These are phyloP conservation scores for Talaromyces sp. DNA, from an alignment of 2,329 filamentous ascomycete species.

Conservation along the genomic window DNA sequence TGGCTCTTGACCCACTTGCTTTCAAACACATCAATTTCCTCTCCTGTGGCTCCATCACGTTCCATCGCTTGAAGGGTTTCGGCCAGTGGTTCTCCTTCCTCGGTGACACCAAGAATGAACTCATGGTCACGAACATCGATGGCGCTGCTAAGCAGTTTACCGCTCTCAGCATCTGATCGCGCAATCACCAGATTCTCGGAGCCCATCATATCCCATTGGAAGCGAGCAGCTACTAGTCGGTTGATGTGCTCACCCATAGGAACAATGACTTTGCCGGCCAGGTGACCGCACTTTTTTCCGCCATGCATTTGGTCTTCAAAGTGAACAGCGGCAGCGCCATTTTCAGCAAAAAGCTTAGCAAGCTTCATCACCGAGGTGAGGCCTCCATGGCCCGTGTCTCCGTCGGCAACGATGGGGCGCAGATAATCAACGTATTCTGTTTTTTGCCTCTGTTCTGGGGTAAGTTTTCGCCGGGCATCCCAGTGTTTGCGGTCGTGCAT, in stretches of 20 bases:
- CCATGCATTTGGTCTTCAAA: constrained; percentile 98
- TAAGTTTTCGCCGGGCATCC: constrained; percentile 76
- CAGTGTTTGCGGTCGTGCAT: constrained; percentile 96
- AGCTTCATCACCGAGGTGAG: constrained; percentile 90
- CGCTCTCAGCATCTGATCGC: constrained; percentile 90
- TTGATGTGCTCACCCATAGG: constrained; percentile 95
- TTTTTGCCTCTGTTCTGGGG: constrained; percentile 61
- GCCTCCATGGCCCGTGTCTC: constrained; percentile 92
- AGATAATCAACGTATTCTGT: constrained; percentile 89
- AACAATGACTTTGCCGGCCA: constrained; percentile 93
- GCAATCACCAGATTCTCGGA: constrained; percentile 92
- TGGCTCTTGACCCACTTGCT: constrained; percentile 82
- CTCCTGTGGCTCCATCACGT: constrained; percentile 63
- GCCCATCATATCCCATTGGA: constrained; percentile 98
- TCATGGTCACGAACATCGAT: constrained; percentile 95
- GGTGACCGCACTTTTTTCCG: constrained; percentile 95
- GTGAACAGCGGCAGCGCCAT: constrained; percentile 91
- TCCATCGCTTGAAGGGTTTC: constrained; percentile 92
- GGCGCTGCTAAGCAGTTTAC: constrained; percentile 80
- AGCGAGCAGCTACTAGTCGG: constrained; percentile 80
- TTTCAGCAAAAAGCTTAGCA: constrained; percentile 95
- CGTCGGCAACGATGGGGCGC: constrained; percentile 90
- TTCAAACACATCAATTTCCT: constrained; percentile 82
- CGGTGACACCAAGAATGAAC: constrained; percentile 83
- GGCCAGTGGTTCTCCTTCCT: constrained; percentile 72